phyloP scores from a whole-genome alignment of 805 yeast species.

The Wickerhamomyces bovis region DNA sequence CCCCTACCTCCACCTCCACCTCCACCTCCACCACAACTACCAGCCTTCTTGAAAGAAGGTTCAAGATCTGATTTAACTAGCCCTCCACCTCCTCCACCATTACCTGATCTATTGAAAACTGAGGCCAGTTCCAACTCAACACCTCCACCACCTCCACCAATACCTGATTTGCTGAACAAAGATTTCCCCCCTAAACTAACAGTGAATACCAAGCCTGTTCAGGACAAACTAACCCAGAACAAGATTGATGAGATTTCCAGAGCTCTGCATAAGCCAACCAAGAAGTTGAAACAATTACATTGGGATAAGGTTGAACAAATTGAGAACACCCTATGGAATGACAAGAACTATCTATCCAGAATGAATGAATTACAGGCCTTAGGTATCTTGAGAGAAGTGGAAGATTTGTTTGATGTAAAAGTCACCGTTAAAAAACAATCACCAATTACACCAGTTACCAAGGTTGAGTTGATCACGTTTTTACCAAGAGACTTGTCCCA shows the following conservation, averaged over 20 bases:
- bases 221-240: not conserved
- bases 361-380: constrained; percentile 44
- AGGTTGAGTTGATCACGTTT: constrained; percentile 44
- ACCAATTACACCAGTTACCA: constrained; percentile 33
- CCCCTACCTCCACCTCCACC: constrained; percentile 2
- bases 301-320: constrained; percentile 70
- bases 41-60: not conserved
- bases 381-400: constrained; percentile 65
- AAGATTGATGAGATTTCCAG: constrained; percentile 9
- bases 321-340: constrained; percentile 59
- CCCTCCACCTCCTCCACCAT: constrained; percentile 4
- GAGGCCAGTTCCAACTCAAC: not conserved
- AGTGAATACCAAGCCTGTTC: not conserved
- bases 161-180: constrained; percentile 1
- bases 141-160: constrained; percentile 6
- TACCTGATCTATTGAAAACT: constrained; percentile 2
- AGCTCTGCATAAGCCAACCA: constrained; percentile 36
- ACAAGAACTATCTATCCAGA: constrained; percentile 30
- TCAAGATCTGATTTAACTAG: not conserved
- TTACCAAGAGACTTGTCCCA: constrained; percentile 69
- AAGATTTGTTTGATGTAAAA: constrained; percentile 46
- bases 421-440: constrained; percentile 28
- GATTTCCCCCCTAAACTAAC: constrained; percentile 6
- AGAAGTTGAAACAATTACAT: constrained; percentile 69
- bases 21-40: not conserved